Percentiles rank a stretch among this genome's conserved stretches.
These are phyloP conservation scores for Limtongia smithiae DNA, from an alignment of 805 yeast species.

Conservation along the genomic window DNA sequence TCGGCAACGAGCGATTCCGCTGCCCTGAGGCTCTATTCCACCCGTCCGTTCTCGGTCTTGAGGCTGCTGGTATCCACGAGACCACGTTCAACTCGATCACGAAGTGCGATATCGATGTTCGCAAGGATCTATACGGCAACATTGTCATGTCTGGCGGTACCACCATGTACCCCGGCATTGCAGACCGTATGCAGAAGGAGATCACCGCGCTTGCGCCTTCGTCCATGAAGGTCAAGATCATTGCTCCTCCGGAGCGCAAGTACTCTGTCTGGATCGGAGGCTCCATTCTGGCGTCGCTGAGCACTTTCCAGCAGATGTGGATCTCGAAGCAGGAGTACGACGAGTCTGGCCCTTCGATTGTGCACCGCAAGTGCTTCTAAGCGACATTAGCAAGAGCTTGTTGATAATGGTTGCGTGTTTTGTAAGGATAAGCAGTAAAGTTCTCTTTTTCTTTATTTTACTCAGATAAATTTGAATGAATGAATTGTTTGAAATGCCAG, in stretches of 20 bases:
- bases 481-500: no score
- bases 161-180: constrained; percentile 99
- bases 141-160: constrained; percentile 99
- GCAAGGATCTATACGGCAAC: constrained; percentile 98
- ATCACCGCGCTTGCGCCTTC: constrained; percentile 99
- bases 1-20: constrained; percentile 99
- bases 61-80: constrained; percentile 99
- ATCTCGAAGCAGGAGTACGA: constrained; percentile 99
- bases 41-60: constrained; percentile 85
- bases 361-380: constrained; percentile 93
- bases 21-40: constrained; percentile 99
- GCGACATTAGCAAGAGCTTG: no score
- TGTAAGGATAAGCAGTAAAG: no score
- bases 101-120: constrained; percentile 98
- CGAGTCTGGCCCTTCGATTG: constrained; percentile 99
- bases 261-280: constrained; percentile 97
- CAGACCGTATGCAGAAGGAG: constrained; percentile 99
- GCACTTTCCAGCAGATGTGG: constrained; percentile 99
- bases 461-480: no score
- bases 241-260: constrained; percentile 99
- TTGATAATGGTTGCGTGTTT: no score
- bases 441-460: no score
- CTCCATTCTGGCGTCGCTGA: constrained; percentile 95
- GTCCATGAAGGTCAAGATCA: constrained; percentile 98
- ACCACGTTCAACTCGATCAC: constrained; percentile 91